Conservation (phyloP, 768 basidiomycete genomes). For the Suillus clintonianus region DNA sequence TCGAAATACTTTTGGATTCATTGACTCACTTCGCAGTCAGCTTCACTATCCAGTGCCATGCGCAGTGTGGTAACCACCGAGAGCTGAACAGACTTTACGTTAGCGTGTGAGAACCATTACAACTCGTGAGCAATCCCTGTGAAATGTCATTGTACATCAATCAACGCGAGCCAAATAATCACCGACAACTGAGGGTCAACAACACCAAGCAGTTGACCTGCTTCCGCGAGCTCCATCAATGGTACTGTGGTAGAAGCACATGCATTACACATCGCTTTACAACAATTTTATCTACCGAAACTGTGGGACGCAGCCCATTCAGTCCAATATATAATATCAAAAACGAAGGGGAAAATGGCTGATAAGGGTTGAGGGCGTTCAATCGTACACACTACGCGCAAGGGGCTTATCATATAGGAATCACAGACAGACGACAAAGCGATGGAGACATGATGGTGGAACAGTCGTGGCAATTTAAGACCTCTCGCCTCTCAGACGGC, state of each 20-base stretch:
- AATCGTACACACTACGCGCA: slow-evolving; percentile 33
- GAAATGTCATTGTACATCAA: background rate
- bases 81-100: no score
- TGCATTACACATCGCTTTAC: slow-evolving; percentile 27
- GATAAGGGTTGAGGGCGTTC: slow-evolving; percentile 6
- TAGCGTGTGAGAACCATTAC: background rate
- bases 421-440: slow-evolving; percentile 16
- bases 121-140: background rate
- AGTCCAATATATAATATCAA: slow-evolving; percentile 12
- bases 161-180: background rate
- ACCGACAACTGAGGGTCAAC: background rate
- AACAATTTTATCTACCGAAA: slow-evolving; percentile 28
- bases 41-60: background rate
- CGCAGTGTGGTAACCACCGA: no score
- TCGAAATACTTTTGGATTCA: background rate
- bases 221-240: background rate
- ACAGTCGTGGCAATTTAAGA: slow-evolving; percentile 45
- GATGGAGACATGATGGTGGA: slow-evolving; percentile 3
- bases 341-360: background rate
- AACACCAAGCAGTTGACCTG: background rate
- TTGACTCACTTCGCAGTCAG: background rate
- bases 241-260: slow-evolving; percentile 21
- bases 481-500: slow-evolving; percentile 85
- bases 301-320: background rate
- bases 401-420: slow-evolving; percentile 24